Base-by-base conservation (phyloP, 73 alveolate genomes). In the Effrenium voratum region DNA sequence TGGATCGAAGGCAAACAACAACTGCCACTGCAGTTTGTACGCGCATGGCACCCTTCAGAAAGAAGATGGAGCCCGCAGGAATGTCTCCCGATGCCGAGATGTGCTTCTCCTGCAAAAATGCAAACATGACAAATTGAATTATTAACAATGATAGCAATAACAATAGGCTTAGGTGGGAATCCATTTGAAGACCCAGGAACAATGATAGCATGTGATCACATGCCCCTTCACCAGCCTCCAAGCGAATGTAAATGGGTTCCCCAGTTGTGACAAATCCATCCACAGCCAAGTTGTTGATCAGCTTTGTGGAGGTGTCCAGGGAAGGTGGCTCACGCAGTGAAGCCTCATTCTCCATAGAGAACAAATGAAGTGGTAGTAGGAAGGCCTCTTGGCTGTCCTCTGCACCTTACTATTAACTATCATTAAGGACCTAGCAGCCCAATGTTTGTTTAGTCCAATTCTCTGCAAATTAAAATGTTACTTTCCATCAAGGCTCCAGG, bases 311-410 rank as follows among this genome's bases (percentile, higher is more conserved):
- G 8, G 46, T 52, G 30, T 80, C 91, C 45, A 80, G 28, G 47
- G 70, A 12, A 12, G 91, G 91, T 46, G 91, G 91, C 13, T 80
- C 91, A 4, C 91, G 91, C 5, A 80, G 91, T 24, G n/a, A 1
- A 36, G 63, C 46, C 45, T 80, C 91, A 0, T 43, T 46, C 46
- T 80, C 91, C n/a, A 36, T 26, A 28, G 34, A 1, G 91, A 80
- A 80, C 2, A 32, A 19, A 44, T n/a, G 10, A 30, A 45, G 68
- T 1, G 63, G 91, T 70, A 80, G 26, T 44, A 24, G 45, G 91
- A 80, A 80, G 26, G 91, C 47, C n/a, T 0, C 47, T n/a, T 80
- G 91, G 0, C 10, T 70, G 30, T 80, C 91, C 30, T 80, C 91
- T 45, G 44, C 47, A 3, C 91, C 91, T 77, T 73, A 70, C 47